A percentile compares a stretch with the other conserved stretches of the same genome.
Conservation (phyloP, 768 basidiomycete genomes). For the Agaricus bisporus region DNA sequence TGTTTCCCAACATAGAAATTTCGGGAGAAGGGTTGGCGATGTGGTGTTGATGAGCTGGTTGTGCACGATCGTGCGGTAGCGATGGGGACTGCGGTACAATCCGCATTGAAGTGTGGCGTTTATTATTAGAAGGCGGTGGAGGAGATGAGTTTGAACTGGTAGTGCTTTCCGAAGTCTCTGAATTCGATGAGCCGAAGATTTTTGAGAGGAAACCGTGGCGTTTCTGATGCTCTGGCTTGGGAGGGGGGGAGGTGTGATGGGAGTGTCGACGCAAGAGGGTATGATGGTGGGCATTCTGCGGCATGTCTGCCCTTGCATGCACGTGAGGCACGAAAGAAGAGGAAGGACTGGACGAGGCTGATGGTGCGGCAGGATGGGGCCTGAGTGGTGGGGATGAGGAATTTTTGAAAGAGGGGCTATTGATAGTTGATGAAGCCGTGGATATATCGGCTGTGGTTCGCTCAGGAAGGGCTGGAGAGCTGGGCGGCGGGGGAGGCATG, state of each 20-base stretch:
- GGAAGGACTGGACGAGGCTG: constrained; percentile 1
- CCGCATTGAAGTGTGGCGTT: neutral
- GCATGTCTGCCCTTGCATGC: constrained; percentile 7
- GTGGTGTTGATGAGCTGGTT: neutral
- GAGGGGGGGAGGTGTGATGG: constrained; percentile 1
- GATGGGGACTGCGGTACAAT: neutral
- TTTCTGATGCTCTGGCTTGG: constrained; percentile 12
- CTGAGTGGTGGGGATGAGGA: constrained; percentile 14
- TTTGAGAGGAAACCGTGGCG: constrained; percentile 11
- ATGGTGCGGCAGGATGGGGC: constrained; percentile 9
- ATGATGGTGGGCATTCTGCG: constrained; percentile 5
- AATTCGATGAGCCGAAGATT: constrained; percentile 1
- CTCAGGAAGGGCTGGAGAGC: constrained; percentile 10
- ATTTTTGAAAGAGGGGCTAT: neutral
- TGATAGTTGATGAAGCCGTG: constrained; percentile 19
- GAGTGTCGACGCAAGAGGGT: neutral
- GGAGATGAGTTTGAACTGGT: neutral
- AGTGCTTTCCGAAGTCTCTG: neutral
- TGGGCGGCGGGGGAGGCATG: constrained; percentile 3
- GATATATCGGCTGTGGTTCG: constrained; percentile 16
- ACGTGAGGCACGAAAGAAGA: constrained; percentile 5
- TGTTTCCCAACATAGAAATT: constrained; percentile 3
- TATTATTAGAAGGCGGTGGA: neutral
- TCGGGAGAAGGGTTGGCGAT: constrained; percentile 1
- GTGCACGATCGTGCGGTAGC: neutral